Percentiles rank a stretch among this genome's conserved stretches.
phyloP scores from a whole-genome alignment of 1,284 basidiomycete genomes.

The Malassezia brasiliensis region DNA sequence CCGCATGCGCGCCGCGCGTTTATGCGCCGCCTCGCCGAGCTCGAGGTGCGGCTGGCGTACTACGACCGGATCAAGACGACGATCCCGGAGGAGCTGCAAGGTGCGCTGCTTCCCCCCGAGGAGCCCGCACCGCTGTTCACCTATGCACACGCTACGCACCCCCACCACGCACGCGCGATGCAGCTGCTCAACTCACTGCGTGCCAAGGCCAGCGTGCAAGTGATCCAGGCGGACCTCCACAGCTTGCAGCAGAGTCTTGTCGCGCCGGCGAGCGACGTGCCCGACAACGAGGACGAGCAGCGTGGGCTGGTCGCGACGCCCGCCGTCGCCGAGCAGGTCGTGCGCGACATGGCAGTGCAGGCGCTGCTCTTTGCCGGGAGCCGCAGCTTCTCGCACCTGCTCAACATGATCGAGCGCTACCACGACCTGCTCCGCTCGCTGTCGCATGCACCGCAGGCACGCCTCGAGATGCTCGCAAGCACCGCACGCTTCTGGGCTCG shows the following conservation, averaged over 20 bases:
- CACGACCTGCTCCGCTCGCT: constrained; percentile 74
- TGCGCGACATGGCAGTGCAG: constrained; percentile 75
- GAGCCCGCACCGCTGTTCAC: constrained; percentile 73
- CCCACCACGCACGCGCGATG: constrained; percentile 65
- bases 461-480: constrained; percentile 57
- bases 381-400: constrained; percentile 91
- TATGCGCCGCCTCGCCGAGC: constrained; percentile 75
- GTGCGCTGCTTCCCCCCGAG: constrained; percentile 60
- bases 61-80: constrained; percentile 85
- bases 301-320: constrained; percentile 32
- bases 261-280: constrained; percentile 53
- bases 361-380: constrained; percentile 81
- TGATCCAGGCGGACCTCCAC: constrained; percentile 68
- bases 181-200: constrained; percentile 72
- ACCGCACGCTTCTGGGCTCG: constrained; percentile 61
- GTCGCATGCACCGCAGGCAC: constrained; percentile 53
- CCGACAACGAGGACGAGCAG: constrained; percentile 51
- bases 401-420: constrained; percentile 92
- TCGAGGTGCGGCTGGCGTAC: constrained; percentile 84
- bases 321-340: constrained; percentile 57
- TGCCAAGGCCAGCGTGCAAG: constrained; percentile 60
- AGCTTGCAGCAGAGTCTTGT: constrained; percentile 44
- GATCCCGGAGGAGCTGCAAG: constrained; percentile 65
- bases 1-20: constrained; percentile 74
- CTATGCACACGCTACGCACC: constrained; percentile 55